These are phyloP conservation scores for Cryptococcus floricola DNA, from an alignment of 1,284 basidiomycete species.

Conservation along the genomic window DNA sequence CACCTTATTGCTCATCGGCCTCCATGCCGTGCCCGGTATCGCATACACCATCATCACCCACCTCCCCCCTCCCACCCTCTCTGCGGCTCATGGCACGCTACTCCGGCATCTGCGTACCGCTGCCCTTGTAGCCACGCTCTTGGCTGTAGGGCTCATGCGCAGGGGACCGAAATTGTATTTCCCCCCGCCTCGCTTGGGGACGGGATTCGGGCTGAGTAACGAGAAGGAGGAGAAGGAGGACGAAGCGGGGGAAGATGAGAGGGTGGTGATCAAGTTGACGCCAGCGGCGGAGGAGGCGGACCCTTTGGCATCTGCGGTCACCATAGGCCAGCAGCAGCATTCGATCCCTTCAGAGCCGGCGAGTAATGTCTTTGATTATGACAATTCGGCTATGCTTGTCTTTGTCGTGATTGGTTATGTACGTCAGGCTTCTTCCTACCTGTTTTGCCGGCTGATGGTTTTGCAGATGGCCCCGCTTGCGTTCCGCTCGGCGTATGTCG, in stretches of 20 bases:
- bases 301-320: slow-evolving; percentile 3
- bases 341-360: slow-evolving; percentile 7
- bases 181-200: slow-evolving; percentile 28
- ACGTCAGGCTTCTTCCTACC: slow-evolving; percentile 7
- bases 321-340: slow-evolving; percentile 5
- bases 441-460: background rate
- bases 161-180: slow-evolving; percentile 38
- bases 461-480: slow-evolving; percentile 30
- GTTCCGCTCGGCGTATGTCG: slow-evolving; percentile 22
- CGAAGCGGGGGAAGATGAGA: background rate
- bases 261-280: slow-evolving; percentile 12
- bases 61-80: slow-evolving; percentile 8
- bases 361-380: slow-evolving; percentile 42
- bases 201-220: slow-evolving; percentile 35
- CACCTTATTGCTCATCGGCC: slow-evolving; percentile 14
- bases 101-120: slow-evolving; percentile 9
- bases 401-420: slow-evolving; percentile 42
- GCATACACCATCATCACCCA: slow-evolving; percentile 28
- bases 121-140: slow-evolving; percentile 8
- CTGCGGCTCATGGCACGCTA: background rate
- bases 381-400: slow-evolving; percentile 37
- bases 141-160: slow-evolving; percentile 32
- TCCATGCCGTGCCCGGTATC: slow-evolving; percentile 28
- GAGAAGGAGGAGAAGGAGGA: slow-evolving; percentile 6
- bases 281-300: slow-evolving; percentile 4